A percentile compares a stretch with the other conserved stretches of the same genome.
Evolutionary conservation across 2,329 filamentous ascomycete species (phyloP).

Genomic region (Aspergillus felis): DNA sequence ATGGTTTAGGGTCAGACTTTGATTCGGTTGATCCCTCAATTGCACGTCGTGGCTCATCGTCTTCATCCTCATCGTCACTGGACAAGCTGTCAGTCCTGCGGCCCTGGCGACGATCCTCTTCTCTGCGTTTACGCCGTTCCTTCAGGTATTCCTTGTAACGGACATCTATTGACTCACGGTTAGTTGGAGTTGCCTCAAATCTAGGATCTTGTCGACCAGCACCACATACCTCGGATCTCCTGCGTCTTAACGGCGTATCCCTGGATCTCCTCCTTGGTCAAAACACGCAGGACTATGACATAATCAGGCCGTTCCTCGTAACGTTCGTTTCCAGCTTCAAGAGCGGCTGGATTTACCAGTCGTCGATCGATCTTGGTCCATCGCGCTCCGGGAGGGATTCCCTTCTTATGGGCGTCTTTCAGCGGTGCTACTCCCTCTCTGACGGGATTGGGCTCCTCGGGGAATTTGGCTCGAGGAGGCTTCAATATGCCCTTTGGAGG

Average conservation of each 20-base stretch:
- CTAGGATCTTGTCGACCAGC: background rate
- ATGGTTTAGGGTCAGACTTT: constrained; percentile 7
- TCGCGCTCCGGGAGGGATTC: constrained; percentile 72
- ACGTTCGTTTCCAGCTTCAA: constrained; percentile 81
- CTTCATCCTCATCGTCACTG: constrained; percentile 36
- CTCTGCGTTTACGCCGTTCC: constrained; percentile 38
- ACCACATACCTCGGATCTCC: constrained; percentile 67
- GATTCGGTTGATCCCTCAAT: constrained; percentile 30
- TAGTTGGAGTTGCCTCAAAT: constrained; percentile 2
- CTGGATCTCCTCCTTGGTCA: constrained; percentile 87
- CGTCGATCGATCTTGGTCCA: constrained; percentile 92
- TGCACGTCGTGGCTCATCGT: constrained; percentile 24
- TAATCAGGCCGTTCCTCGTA: constrained; percentile 91
- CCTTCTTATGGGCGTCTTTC: constrained; percentile 72
- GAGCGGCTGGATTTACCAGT: constrained; percentile 82
- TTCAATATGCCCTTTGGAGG: constrained; percentile 80
- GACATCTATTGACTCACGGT: constrained; percentile 24
- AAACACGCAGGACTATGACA: constrained; percentile 84
- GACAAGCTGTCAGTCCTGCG: constrained; percentile 26
- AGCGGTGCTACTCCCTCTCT: constrained; percentile 91
- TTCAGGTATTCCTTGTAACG: constrained; percentile 35
- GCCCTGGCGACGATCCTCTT: constrained; percentile 40
- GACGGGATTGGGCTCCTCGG: constrained; percentile 77
- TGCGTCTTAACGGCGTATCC: constrained; percentile 77
- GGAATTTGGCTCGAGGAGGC: constrained; percentile 74